Conservation (phyloP, 2,329 filamentous ascomycete species). For the Aciculosporium take region DNA sequence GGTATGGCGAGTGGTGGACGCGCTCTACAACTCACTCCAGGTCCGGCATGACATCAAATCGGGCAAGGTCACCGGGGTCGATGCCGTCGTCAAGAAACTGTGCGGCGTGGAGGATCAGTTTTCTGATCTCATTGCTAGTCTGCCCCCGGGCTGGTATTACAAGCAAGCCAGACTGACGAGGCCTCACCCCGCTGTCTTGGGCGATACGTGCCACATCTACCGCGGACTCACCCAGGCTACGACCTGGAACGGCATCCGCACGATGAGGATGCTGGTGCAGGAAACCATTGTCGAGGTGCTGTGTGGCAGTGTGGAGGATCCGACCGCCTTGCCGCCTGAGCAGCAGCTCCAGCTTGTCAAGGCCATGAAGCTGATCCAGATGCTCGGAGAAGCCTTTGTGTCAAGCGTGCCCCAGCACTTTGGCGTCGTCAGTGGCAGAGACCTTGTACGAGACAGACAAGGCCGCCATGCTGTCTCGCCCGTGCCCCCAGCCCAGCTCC, state of each 20-base stretch:
- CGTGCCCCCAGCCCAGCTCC: slow-evolving; percentile 16
- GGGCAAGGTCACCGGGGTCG: slow-evolving; percentile 20
- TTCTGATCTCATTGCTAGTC: slow-evolving; percentile 20
- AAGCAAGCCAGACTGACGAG: slow-evolving; percentile 24
- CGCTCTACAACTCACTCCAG: slow-evolving; percentile 31
- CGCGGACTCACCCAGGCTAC: slow-evolving; percentile 29
- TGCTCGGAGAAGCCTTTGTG: slow-evolving; percentile 27
- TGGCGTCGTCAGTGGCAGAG: slow-evolving; percentile 29
- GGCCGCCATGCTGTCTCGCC: slow-evolving; percentile 11
- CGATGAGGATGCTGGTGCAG: slow-evolving; percentile 31
- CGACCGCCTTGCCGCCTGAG: slow-evolving; percentile 15
- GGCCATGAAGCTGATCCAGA: slow-evolving; percentile 23
- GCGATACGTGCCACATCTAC: slow-evolving; percentile 30
- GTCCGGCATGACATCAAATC: slow-evolving; percentile 31
- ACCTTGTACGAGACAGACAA: slow-evolving; percentile 15
- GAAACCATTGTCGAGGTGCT: slow-evolving; percentile 33
- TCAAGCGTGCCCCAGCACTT: slow-evolving; percentile 36
- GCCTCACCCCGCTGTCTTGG: slow-evolving; percentile 27
- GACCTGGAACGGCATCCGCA: slow-evolving; percentile 33
- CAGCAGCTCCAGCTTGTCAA: slow-evolving; percentile 23
- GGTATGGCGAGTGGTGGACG: slow-evolving; percentile 27
- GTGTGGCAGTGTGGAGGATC: slow-evolving; percentile 18
- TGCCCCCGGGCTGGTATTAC: slow-evolving; percentile 29
- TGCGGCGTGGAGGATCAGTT: slow-evolving; percentile 29
- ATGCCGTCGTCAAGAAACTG: slow-evolving; percentile 22